These are phyloP conservation scores for Aspergillus diversus DNA, from an alignment of 495 filamentous ascomycete species.

Conservation along the genomic window DNA sequence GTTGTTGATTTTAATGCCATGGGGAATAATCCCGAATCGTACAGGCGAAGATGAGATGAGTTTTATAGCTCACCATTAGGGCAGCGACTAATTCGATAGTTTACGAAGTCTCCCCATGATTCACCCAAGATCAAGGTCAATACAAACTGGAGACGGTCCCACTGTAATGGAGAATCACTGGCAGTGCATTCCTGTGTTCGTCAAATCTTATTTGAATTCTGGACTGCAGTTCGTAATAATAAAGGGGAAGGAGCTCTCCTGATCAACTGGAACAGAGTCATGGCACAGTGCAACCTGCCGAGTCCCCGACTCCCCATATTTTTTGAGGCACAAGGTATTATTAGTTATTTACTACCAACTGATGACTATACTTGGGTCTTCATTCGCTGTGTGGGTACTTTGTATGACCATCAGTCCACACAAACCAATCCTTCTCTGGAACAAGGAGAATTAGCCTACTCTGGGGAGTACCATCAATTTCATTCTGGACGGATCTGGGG, in stretches of 20 bases:
- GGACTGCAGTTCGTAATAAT: constrained; percentile 19
- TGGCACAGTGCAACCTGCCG: not conserved
- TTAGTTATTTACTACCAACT: too few relatives aligned
- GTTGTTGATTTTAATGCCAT: not conserved
- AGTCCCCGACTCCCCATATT: too few relatives aligned
- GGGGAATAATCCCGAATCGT: constrained; percentile 2
- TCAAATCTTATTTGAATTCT: constrained; percentile 5
- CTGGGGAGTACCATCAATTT: not conserved
- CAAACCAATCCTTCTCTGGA: not conserved
- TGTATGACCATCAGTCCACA: not conserved
- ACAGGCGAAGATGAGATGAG: not conserved
- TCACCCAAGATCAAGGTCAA: constrained; percentile 9
- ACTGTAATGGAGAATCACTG: not conserved
- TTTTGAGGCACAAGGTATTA: too few relatives aligned
- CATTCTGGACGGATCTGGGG: constrained; percentile 20
- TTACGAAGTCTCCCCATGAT: constrained; percentile 12
- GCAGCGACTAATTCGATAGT: constrained; percentile 5
- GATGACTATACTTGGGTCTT: too few relatives aligned
- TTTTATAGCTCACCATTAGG: constrained; percentile 4
- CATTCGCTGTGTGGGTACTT: not conserved
- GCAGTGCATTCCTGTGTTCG: not conserved
- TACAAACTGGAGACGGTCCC: not conserved
- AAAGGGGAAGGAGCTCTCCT: constrained; percentile 12
- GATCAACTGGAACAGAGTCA: not conserved
- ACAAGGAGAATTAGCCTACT: constrained; percentile 8